phyloP scores from a whole-genome alignment of 176 grass and related monocot species.

The Luzula sylvatica region DNA sequence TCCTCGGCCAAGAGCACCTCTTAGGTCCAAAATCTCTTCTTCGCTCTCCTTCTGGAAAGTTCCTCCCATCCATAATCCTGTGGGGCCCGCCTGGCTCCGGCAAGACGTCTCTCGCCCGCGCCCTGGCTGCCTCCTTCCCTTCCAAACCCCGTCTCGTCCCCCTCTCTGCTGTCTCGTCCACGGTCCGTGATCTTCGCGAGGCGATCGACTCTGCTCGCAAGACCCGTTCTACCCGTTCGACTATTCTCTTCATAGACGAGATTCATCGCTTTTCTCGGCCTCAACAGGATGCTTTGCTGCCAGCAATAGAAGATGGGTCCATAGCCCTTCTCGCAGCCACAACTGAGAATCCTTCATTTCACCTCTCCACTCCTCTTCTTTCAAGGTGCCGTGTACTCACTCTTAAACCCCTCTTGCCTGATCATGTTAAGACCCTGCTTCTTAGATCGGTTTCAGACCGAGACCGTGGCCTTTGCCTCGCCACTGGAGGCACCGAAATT shows the following conservation, averaged over 20 bases:
- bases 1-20: slow-evolving; percentile 38
- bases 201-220: slow-evolving; percentile 10
- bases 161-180: slow-evolving; percentile 32
- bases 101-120: slow-evolving; percentile 36
- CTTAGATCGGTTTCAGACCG: slow-evolving; percentile 21
- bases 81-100: slow-evolving; percentile 43
- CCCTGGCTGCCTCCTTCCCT: slow-evolving; percentile 21
- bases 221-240: slow-evolving; percentile 2
- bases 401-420: slow-evolving; percentile 23
- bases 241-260: slow-evolving; percentile 38
- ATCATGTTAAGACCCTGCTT: slow-evolving; percentile 18
- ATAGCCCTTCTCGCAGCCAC: slow-evolving; percentile 28
- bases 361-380: slow-evolving; percentile 37
- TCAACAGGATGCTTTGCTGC: slow-evolving; percentile 41
- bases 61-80: slow-evolving; percentile 30
- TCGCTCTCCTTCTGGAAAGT: background rate
- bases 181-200: slow-evolving; percentile 29
- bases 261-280: slow-evolving; percentile 37
- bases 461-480: slow-evolving; percentile 24
- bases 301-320: slow-evolving; percentile 34
- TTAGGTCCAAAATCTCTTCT: slow-evolving; percentile 25
- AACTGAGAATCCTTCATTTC: slow-evolving; percentile 44
- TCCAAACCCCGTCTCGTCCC: slow-evolving; percentile 20
- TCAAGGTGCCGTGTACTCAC: slow-evolving; percentile 35
- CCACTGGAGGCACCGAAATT: slow-evolving; percentile 9